A percentile compares a stretch with the other conserved stretches of the same genome.
phyloP scores from a whole-genome alignment of 176 grass and related monocot genomes.

The barley (Hordeum vulgare) region MorexV3_pseudomolecules_assembly NC_058522.1:517857977-517858476 shows the following conservation, averaged over 20 bases:
- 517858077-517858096: not conserved
- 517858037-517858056: not conserved
- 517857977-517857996: constrained; percentile 99
- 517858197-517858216: not conserved
- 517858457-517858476: too few species aligned
- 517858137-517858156: not conserved
- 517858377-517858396: not conserved
- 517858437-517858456: too few species aligned
- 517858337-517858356: not conserved
- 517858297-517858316: not conserved
- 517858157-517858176: not conserved
- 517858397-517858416: not conserved
- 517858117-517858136: not conserved
- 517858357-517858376: not conserved
- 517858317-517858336: not conserved
- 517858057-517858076: not conserved
- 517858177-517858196: not conserved
- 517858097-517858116: not conserved
- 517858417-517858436: too few species aligned
- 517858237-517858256: not conserved
- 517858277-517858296: not conserved
- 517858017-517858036: not conserved
- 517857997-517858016: constrained; percentile 15
- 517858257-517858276: not conserved
- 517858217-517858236: not conserved